Conservation (phyloP, 495 filamentous ascomycete species). For the Podospora didyma region DNA sequence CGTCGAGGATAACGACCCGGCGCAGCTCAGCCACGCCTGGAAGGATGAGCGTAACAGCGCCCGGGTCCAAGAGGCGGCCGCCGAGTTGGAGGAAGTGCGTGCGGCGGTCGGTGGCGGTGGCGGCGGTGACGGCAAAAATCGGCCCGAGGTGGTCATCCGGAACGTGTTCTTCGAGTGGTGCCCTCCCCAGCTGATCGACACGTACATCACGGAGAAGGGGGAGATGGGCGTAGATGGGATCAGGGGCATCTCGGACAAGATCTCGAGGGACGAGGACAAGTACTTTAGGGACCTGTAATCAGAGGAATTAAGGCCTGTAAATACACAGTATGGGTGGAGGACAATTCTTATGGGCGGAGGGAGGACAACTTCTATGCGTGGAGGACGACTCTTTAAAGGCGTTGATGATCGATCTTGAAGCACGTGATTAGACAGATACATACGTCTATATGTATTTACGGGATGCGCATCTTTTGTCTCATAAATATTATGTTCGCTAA, state of each 20-base stretch:
- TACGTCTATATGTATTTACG: no score
- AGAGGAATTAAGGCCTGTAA: neutral
- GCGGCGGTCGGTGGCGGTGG: no score
- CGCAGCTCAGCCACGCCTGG: constrained; percentile 49
- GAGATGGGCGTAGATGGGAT: constrained; percentile 27
- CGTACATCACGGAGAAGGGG: constrained; percentile 53
- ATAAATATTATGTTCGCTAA: no score
- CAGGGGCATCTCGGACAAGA: constrained; percentile 25
- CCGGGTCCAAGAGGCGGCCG: constrained; percentile 16
- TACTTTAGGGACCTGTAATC: constrained; percentile 32
- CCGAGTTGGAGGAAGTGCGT: no score
- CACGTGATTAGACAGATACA: no score
- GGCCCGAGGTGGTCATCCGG: constrained; percentile 36
- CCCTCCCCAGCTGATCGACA: constrained; percentile 47
- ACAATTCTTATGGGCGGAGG: no score
- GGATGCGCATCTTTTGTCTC: no score
- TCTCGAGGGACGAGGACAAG: constrained; percentile 24
- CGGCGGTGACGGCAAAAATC: no score
- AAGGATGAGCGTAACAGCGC: constrained; percentile 15
- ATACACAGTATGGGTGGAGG: no score
- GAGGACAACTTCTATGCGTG: no score
- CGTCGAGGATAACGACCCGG: constrained; percentile 46
- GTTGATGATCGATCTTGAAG: no score
- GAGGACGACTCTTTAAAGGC: no score
- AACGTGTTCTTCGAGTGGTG: constrained; percentile 70